Conservation (phyloP, 2,329 filamentous ascomycete species). For the Cladobotryum mycophilum region DNA sequence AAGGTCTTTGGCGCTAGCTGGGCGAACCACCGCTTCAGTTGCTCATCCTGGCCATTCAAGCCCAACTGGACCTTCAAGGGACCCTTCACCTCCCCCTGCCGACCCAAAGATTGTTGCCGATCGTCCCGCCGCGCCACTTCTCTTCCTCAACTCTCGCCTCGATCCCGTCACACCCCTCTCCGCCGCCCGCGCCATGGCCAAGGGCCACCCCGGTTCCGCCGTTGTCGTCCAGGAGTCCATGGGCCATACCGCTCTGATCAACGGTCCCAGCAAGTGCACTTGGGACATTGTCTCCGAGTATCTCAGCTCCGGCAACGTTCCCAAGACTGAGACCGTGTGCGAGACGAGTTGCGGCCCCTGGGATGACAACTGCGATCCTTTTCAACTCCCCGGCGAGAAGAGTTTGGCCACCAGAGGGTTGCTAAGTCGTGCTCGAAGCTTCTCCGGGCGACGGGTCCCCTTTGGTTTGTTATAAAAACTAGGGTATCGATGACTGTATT, state of each 20-base stretch:
- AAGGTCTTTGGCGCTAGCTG: constrained; percentile 26
- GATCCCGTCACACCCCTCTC: constrained; percentile 39
- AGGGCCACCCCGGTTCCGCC: constrained; percentile 15
- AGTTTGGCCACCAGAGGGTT: background rate
- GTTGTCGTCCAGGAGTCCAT: constrained; percentile 18
- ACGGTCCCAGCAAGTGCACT: constrained; percentile 15
- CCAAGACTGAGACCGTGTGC: constrained; percentile 14
- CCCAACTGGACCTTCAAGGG: constrained; percentile 33
- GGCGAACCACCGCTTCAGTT: constrained; percentile 30
- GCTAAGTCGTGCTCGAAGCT: no score
- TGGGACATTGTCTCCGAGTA: constrained; percentile 15
- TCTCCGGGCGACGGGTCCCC: background rate
- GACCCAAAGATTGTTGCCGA: constrained; percentile 18
- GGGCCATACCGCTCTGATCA: constrained; percentile 14
- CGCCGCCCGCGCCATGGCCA: constrained; percentile 12
- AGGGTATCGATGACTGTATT: no score
- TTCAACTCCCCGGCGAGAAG: background rate
- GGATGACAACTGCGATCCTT: constrained; percentile 9
- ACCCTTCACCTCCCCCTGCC: constrained; percentile 20
- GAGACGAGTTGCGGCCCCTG: constrained; percentile 17
- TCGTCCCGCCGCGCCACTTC: constrained; percentile 33
- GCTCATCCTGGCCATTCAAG: constrained; percentile 29
- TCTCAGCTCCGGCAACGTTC: constrained; percentile 17
- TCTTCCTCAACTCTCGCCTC: constrained; percentile 35
- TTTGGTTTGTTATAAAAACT: background rate